phyloP scores from a whole-genome alignment of 2,329 filamentous ascomycete species.

The Drechslera avenae region DNA sequence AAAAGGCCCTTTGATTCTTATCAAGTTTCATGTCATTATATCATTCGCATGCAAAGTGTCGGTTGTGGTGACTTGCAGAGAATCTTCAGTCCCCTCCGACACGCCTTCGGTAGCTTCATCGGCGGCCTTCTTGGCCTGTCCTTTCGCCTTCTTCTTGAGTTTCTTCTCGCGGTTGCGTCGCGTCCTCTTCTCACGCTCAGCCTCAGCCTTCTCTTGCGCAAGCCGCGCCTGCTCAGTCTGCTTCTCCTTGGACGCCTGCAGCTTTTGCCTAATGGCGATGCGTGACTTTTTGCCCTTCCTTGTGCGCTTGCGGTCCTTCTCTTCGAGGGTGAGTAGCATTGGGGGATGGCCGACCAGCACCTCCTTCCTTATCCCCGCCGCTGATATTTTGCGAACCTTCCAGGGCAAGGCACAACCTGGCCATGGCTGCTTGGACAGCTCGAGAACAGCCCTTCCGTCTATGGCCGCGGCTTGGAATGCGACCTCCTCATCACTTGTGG shows the following conservation, averaged over 20 bases:
- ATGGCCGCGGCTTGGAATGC: constrained; percentile 36
- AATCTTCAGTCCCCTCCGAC: neutral
- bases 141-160: constrained; percentile 44
- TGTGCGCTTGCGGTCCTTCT: constrained; percentile 31
- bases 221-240: constrained; percentile 30
- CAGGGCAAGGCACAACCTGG: constrained; percentile 44
- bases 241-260: constrained; percentile 33
- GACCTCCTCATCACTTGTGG: constrained; percentile 28
- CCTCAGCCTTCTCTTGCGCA: constrained; percentile 41
- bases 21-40: neutral
- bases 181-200: constrained; percentile 44
- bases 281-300: constrained; percentile 45
- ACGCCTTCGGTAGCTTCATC: constrained; percentile 9
- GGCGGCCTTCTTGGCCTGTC: constrained; percentile 40
- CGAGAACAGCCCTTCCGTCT: constrained; percentile 34
- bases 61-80: neutral
- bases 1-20: no score
- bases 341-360: constrained; percentile 40
- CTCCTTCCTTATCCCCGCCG: constrained; percentile 37
- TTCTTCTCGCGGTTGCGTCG: constrained; percentile 48
- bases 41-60: neutral
- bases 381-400: constrained; percentile 40
- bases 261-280: constrained; percentile 43
- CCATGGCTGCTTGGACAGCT: constrained; percentile 40
- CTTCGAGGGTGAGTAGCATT: constrained; percentile 25